Base-by-base conservation (phyloP, 345 rosid species). In the Camelina neglecta region DNA sequence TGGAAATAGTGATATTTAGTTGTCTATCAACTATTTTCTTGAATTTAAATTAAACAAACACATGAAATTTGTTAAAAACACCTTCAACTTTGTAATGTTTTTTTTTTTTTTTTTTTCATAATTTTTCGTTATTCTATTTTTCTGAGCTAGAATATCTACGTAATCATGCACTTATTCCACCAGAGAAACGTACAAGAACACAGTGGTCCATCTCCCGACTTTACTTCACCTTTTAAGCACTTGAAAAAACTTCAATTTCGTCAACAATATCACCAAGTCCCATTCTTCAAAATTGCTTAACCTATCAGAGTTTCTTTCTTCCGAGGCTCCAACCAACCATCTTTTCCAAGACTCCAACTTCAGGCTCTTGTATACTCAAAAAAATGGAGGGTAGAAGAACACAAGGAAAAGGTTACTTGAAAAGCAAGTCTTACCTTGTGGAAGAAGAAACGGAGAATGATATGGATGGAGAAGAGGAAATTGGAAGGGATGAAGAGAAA, bases 381-480 rank as follows among this genome's bases (percentile, higher is more conserved):
- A 24, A 21, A 60, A 82, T 86, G 88, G 85, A 85, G 54, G 65
- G 83, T 23, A 78, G 26, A 13, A 65, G 49, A 57, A 31, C 72
- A 51, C 84, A 81, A 67, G 83, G 84, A 26, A 80, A 76, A 75
- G 76, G 77, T 33, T 64, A 66, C 21, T 26, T 61, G 60, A 79
- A 71, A 65, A 79, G 71, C 50, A 89, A 78, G 39, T 80, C 72
- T 57, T 84, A 71, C 72, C 59, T 75, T 69, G 75, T 76, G 44
- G 84, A 83, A n/a, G 93, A 84, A 31, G 89, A 84, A 38, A 35
- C 62, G 33, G 75, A 68, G 56, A 18, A 35, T 45, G 80, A 62
- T 24, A 51, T 82, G 20, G 93, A 88, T 39, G 85, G 78, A 29
- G 92, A 92, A 49, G 75, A 85, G 21, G 91, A 84, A 12, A 83